A percentile compares a stretch with the other conserved stretches of the same genome.
Evolutionary conservation across 163 green algal genomes (phyloP).

Genomic region (Trebouxia gelatinosa): DNA sequence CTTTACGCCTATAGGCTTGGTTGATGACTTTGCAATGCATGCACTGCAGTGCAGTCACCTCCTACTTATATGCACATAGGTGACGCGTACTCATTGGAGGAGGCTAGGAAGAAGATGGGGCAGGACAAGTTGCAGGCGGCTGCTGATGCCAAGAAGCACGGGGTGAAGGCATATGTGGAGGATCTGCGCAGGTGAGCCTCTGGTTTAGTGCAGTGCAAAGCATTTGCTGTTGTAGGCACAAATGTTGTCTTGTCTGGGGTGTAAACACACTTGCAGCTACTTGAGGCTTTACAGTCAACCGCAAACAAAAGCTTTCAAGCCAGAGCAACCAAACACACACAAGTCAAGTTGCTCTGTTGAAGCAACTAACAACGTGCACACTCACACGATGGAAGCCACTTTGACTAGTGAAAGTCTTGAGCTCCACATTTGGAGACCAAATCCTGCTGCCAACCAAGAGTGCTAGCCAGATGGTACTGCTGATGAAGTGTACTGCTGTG

Average conservation of each 20-base stretch:
- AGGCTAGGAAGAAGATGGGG: slow-evolving; percentile 69
- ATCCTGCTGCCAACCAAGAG: too few species aligned
- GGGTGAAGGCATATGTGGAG: slow-evolving; percentile 18
- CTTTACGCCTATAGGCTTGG: too few species aligned
- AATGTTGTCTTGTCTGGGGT: too few species aligned
- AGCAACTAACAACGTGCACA: not conserved
- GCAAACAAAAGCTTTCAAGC: not conserved
- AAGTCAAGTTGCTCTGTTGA: not conserved
- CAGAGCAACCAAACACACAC: not conserved
- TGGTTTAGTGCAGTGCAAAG: not conserved
- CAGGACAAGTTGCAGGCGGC: slow-evolving; percentile 47
- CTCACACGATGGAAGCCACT: too few species aligned
- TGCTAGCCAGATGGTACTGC: not conserved
- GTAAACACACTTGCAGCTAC: too few species aligned
- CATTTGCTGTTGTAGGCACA: not conserved
- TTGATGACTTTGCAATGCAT: too few species aligned
- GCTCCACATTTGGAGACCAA: too few species aligned
- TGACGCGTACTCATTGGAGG: slow-evolving; percentile 66
- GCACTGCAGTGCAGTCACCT: too few species aligned
- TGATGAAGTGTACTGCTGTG: not conserved
- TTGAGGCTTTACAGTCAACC: not conserved
- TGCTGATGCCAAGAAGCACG: slow-evolving; percentile 67
- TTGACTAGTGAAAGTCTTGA: too few species aligned
- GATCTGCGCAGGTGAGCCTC: slow-evolving; percentile 1
- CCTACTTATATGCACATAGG: too few species aligned